These are phyloP conservation scores for Peronospora tabacina DNA, from an alignment of 352 stramenopile species.

Conservation along the genomic window DNA sequence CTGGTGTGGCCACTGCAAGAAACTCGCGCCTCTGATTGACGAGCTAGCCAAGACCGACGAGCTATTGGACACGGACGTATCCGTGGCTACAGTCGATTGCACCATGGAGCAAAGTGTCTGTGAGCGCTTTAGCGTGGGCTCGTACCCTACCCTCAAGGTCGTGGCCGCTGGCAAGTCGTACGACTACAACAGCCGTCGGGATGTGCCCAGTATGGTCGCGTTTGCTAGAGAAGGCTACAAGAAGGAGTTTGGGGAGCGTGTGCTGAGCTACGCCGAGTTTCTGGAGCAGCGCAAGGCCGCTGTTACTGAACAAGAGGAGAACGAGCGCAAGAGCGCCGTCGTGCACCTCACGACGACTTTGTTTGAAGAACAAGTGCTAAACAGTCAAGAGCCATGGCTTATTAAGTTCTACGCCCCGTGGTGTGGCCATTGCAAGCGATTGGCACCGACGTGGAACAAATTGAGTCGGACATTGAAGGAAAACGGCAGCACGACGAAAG, in stretches of 20 bases:
- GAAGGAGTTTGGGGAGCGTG: conserved; percentile 50
- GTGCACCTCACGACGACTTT: conserved; percentile 41
- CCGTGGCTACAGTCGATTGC: conserved; percentile 72
- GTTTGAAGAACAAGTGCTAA: conserved; percentile 57
- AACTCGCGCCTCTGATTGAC: conserved; percentile 58
- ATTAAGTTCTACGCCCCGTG: conserved; percentile 82
- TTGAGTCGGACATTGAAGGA: conserved; percentile 62
- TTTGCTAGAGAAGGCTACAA: conserved; percentile 60
- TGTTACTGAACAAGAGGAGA: conserved; percentile 43
- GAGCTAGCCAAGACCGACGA: conserved; percentile 36
- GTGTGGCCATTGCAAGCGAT: conserved; percentile 76
- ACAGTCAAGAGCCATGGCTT: conserved; percentile 55
- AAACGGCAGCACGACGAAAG: conserved; percentile 41
- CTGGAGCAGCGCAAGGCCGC: conserved; percentile 31
- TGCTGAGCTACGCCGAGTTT: conserved; percentile 54
- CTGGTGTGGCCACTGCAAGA: conserved; percentile 83
- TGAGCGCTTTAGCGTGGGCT: conserved; percentile 72
- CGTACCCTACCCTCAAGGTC: conserved; percentile 79
- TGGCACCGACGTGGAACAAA: conserved; percentile 66
- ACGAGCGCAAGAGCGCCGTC: conserved; percentile 44
- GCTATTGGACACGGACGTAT: conserved; percentile 34
- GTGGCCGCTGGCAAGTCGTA: conserved; percentile 50
- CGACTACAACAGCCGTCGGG: conserved; percentile 62
- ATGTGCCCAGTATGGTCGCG: conserved; percentile 43
- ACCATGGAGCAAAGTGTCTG: conserved; percentile 65